Evolutionary conservation across 2,329 filamentous ascomycete genomes (phyloP), one percentile per base, ranked within the genome.

Genomic region (Trichoderma guizhouense): DNA sequence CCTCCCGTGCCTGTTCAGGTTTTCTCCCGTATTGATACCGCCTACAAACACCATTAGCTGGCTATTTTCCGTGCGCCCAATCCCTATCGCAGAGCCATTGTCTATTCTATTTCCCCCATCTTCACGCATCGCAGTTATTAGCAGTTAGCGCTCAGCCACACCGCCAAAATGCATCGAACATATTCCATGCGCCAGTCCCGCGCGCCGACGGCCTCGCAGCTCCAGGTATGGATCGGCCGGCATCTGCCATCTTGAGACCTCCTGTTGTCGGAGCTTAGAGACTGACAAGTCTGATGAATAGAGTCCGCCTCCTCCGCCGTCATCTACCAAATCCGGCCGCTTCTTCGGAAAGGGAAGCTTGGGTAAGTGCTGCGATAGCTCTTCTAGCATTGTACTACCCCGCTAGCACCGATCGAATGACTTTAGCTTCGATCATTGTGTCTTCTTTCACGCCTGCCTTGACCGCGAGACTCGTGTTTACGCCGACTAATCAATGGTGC

Each of bases 121-220:
- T 32, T 57, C 51, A 39, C 28, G 18, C 63, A 69, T 73, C 11
- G 51, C 71, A 68, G 73, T 21, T 60, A 71, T 71, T 69, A 71
- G 66, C 71, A 72, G 60, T 65, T 71, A 72, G 75, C 74, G 75
- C 75, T 57, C 67, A 69, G 67, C 71, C 69, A 58, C 73, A 74
- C 74, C 74, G 67, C 72, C 83, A 84, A 74, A 71, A 99, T 99
- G 95, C 96, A 99, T 89, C 94, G 95, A 83, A 98, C 96, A 76
- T 99, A 98, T 83, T 97, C 94, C 79, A 97, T 98, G 96, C 95
- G 96, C 91, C 93, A 97, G 85, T 92, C 93, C 84, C 92, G 96
- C 88, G 94, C 94, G 83, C 96, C 96, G 63, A 99, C 96, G 76
- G 96, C 96, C 80, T 97, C 94, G 80, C 88, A 90, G 80, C 85